Percentiles rank a stretch among this genome's conserved stretches.
These are phyloP conservation scores for Aspergillus awamori DNA, from an alignment of 2,329 filamentous ascomycete species.

Conservation along the genomic window DNA sequence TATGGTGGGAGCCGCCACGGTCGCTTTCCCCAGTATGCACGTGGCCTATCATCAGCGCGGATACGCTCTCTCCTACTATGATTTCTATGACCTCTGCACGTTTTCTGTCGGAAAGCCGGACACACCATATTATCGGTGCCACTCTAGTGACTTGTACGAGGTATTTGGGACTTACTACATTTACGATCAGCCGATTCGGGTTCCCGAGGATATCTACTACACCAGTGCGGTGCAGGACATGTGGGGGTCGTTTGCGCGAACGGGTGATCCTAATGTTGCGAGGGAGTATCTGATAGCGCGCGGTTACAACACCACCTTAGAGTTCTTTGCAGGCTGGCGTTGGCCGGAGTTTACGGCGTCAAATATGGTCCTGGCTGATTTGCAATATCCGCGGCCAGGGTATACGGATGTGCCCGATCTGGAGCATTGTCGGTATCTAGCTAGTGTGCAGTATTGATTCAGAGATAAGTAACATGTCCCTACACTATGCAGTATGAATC, in stretches of 20 bases:
- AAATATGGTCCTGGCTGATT: not conserved
- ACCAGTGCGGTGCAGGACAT: conserved; percentile 52
- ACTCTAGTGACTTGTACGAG: conserved; percentile 58
- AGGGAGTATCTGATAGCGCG: conserved; percentile 49
- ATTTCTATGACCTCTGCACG: conserved; percentile 54
- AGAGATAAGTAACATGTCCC: too few relatives aligned
- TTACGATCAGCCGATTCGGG: conserved; percentile 48
- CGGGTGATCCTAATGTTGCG: conserved; percentile 56
- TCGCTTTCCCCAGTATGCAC: conserved; percentile 47
- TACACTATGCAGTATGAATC: too few relatives aligned
- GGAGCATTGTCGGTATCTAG: not conserved
- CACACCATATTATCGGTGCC: conserved; percentile 55
- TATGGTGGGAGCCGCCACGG: conserved; percentile 50
- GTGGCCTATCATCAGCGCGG: conserved; percentile 62
- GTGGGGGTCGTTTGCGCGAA: conserved; percentile 56
- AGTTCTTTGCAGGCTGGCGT: not conserved
- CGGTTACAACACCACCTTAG: conserved; percentile 42
- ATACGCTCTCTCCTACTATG: conserved; percentile 55
- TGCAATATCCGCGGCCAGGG: not conserved
- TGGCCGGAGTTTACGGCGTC: not conserved
- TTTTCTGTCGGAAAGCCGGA: conserved; percentile 51
- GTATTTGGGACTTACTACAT: conserved; percentile 52
- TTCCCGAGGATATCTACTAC: conserved; percentile 53
- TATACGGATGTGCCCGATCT: not conserved
- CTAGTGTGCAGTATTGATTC: not conserved